Evolutionary conservation across 345 rosid genomes (phyloP).

Genomic region (Citrus glauca): DNA sequence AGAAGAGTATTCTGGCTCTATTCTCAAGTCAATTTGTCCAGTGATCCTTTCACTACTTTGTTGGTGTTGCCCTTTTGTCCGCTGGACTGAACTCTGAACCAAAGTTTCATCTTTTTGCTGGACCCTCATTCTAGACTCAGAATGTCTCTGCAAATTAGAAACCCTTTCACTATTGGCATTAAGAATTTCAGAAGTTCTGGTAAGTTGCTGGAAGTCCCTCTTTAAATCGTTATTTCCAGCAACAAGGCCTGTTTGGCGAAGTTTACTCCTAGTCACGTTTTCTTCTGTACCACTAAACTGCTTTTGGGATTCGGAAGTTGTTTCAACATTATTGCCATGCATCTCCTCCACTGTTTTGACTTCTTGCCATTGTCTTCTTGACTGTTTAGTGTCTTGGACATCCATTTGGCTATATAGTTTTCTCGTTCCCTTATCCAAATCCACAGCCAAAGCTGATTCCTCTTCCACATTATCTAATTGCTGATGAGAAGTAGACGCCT

Average conservation of each 20-base stretch:
- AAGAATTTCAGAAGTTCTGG: conserved; percentile 30
- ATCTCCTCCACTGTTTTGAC: conserved; percentile 34
- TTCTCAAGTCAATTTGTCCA: conserved; percentile 32
- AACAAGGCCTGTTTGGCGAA: conserved; percentile 7
- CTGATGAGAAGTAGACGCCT: conserved; percentile 27
- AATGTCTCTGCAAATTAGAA: conserved; percentile 38
- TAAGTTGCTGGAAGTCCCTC: conserved; percentile 25
- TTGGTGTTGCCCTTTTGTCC: conserved; percentile 25
- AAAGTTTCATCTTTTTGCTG: conserved; percentile 35
- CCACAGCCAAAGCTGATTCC: conserved; percentile 25
- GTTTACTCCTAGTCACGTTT: conserved; percentile 22
- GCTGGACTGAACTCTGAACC: conserved; percentile 26
- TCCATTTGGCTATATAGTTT: conserved; percentile 29
- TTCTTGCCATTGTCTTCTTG: conserved; percentile 39
- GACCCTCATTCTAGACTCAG: conserved; percentile 37
- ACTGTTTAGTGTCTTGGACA: conserved; percentile 19
- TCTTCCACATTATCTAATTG: conserved; percentile 33
- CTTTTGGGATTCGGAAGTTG: conserved; percentile 35
- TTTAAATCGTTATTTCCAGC: conserved; percentile 23
- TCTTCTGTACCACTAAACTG: conserved; percentile 35
- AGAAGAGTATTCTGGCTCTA: conserved; percentile 31
- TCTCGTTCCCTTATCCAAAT: conserved; percentile 34
- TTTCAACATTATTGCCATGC: conserved; percentile 34
- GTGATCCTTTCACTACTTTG: conserved; percentile 32
- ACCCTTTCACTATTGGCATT: conserved; percentile 33